A percentile compares a stretch with the other conserved stretches of the same genome.
phyloP scores from a whole-genome alignment of 768 basidiomycete species.

The Agaricus subrufescens region DNA sequence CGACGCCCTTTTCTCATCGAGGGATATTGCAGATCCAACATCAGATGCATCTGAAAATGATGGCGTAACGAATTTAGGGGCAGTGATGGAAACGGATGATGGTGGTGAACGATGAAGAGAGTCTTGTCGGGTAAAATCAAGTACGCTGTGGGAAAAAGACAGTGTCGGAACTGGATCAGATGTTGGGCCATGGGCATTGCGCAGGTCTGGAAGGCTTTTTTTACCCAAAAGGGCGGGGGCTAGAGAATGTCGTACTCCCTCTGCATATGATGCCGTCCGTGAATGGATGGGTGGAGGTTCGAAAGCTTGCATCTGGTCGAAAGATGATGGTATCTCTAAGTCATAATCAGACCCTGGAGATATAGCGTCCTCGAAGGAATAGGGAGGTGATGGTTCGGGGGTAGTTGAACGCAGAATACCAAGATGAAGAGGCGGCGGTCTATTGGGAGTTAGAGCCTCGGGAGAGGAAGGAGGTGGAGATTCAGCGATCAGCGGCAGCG shows the following conservation, averaged over 20 bases:
- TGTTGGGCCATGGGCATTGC: constrained; percentile 19
- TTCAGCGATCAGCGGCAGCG: constrained; percentile 43
- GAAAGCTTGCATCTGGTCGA: constrained; percentile 5
- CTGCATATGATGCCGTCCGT: constrained; percentile 33
- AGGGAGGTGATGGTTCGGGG: constrained; percentile 38
- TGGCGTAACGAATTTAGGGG: constrained; percentile 15
- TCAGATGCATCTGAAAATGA: constrained; percentile 34
- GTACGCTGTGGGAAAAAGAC: background rate
- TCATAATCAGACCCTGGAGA: constrained; percentile 16
- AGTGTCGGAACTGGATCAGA: constrained; percentile 7
- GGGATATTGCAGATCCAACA: constrained; percentile 16
- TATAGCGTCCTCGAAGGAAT: constrained; percentile 37
- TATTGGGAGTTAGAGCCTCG: constrained; percentile 19
- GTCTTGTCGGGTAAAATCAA: background rate
- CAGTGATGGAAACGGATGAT: constrained; percentile 19
- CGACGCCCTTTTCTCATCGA: constrained; percentile 31
- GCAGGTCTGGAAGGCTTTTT: constrained; percentile 86
- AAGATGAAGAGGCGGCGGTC: constrained; percentile 46
- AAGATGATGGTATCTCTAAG: constrained; percentile 1
- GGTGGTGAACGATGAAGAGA: constrained; percentile 22
- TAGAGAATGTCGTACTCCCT: background rate
- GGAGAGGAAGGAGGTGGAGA: constrained; percentile 22
- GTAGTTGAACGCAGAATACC: constrained; percentile 38
- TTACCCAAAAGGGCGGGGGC: constrained; percentile 33
- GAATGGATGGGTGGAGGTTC: constrained; percentile 44